Percentiles rank a stretch among this genome's conserved stretches.
These are phyloP conservation scores for Gastroboletus turbinatus DNA, from an alignment of 1,284 basidiomycete genomes.

Conservation along the genomic window DNA sequence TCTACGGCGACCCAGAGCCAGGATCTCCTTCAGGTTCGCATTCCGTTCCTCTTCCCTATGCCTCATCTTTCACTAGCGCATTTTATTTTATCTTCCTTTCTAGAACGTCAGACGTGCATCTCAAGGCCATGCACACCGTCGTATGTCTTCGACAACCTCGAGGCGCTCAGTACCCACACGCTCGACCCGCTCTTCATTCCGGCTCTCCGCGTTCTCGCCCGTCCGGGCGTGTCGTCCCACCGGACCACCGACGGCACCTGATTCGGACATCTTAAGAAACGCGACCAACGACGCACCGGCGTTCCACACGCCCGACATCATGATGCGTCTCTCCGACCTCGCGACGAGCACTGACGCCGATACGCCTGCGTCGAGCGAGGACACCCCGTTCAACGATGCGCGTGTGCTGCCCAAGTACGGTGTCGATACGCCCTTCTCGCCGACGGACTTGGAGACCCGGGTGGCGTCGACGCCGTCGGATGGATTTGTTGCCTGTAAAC, in stretches of 20 bases:
- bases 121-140: slow-evolving; percentile 18
- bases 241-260: neutral
- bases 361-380: slow-evolving; percentile 17
- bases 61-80: neutral
- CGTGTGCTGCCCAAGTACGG: slow-evolving; percentile 19
- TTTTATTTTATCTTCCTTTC: neutral
- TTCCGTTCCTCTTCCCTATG: neutral
- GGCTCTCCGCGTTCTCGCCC: slow-evolving; percentile 25
- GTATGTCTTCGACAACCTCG: slow-evolving; percentile 24
- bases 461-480: slow-evolving; percentile 19
- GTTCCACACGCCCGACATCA: slow-evolving; percentile 17
- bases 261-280: slow-evolving; percentile 2
- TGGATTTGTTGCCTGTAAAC: neutral
- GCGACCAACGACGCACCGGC: neutral
- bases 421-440: slow-evolving; percentile 11
- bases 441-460: slow-evolving; percentile 10
- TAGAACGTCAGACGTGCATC: slow-evolving; percentile 27
- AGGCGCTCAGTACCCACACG: slow-evolving; percentile 12
- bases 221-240: slow-evolving; percentile 1
- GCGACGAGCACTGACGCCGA: slow-evolving; percentile 1
- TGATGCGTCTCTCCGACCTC: slow-evolving; percentile 24
- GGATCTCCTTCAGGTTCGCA: slow-evolving; percentile 32
- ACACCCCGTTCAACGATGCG: slow-evolving; percentile 27
- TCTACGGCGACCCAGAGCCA: slow-evolving; percentile 28
- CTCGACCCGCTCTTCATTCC: slow-evolving; percentile 21